Base-by-base conservation (phyloP, 176 grass and related monocot genomes). In the Rhynchospora tenuis region DNA sequence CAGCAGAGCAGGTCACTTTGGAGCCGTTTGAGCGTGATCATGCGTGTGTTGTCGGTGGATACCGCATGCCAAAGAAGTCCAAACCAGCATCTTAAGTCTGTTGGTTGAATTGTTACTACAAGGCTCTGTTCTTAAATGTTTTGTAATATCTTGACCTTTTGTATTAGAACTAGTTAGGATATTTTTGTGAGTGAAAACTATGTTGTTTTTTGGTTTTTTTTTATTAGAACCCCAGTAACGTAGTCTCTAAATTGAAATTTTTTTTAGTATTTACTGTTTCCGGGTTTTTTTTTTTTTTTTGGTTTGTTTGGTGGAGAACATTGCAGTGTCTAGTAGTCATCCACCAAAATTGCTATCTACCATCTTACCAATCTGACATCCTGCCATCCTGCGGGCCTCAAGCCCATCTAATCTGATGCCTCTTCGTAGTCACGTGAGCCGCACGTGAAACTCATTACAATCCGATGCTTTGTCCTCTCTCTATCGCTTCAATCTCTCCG, bases 11-110 rank as follows among this genome's bases (percentile, higher is more conserved):
- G 81, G 95, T 98, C 12, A 94, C 92, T 10, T 73, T 94, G 60
- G 92, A 94, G 85, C 90, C 92, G 15, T 98, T 93, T 0, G 89
- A 98, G 75, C 89, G 89, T 5, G 90, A 94, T 62, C 92, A 93
- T 5, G 92, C 92, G 0, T 98, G 90, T 1, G 92, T 98, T 2
- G 90, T 98, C 0, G 95, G 95, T 70, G 95, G 77, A 0, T 98
- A 93, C 85, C 90, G 92, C 63, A 71, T 94, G 90, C 92, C 90
- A 6, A 98, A 94, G 87, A 97, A 93, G 78, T 79, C 87, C 27
- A 97, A 94, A 83, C 8, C 42, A 4, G 75, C 89, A 14, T 45
- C 64, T 20, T 89, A 65, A 27, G 29, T 48, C 51, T 58, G 57
- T 58, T n/a, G 12, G 19, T 4, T 13, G 23, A 73, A 13, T 15